Conservation (phyloP, 208 protist genomes). For the Trypanosoma theileri region DNA sequence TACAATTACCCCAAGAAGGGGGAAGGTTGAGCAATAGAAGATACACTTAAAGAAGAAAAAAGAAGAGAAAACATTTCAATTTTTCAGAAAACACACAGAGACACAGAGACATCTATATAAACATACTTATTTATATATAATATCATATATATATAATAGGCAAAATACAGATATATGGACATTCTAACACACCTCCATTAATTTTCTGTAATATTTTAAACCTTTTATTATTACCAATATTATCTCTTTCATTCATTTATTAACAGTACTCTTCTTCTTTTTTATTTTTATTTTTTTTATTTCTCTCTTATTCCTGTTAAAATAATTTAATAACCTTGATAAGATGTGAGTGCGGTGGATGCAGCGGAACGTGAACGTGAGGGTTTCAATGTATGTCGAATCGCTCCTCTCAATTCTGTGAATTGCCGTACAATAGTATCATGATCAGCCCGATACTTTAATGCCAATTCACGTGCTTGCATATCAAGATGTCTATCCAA, state of each 20-base stretch:
- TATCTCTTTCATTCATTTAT: background rate
- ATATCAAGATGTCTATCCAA: conserved; percentile 72
- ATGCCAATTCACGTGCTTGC: conserved; percentile 79
- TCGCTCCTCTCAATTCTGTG: conserved; percentile 52
- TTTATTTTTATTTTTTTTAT: conserved; percentile 15
- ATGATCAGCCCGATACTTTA: conserved; percentile 82
- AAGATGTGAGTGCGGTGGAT: background rate
- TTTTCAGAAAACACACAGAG: no score
- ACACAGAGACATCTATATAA: no score
- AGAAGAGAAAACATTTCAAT: no score
- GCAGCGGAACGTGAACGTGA: conserved; percentile 1
- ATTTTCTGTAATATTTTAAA: no score
- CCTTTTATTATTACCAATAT: no score
- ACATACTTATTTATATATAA: no score
- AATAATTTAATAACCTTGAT: background rate
- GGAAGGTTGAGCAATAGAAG: no score
- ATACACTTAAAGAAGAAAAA: no score
- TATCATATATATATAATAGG: no score
- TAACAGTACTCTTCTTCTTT: background rate
- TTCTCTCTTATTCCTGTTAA: background rate
- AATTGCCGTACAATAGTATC: conserved; percentile 77
- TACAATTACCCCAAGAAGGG: no score
- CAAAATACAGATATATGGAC: no score
- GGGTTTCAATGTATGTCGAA: conserved; percentile 53
- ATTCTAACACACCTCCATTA: no score